Evolutionary conservation across 345 rosid genomes (phyloP).

Genomic region (Hibiscus mutabilis): DNA sequence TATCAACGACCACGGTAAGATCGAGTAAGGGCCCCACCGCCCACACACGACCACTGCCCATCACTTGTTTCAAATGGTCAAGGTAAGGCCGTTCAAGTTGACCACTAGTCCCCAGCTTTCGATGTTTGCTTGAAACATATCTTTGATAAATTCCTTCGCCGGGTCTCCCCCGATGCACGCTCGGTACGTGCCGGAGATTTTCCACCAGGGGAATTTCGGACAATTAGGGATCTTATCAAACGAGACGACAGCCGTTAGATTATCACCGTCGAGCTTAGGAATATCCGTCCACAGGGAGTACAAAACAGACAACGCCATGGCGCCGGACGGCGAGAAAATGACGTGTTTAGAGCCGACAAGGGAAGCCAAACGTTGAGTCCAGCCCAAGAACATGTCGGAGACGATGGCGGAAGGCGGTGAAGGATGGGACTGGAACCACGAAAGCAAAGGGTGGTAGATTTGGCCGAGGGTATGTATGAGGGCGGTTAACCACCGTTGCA

Average conservation of each 20-base stretch:
- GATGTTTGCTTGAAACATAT: slow-evolving; percentile 21
- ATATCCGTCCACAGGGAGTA: slow-evolving; percentile 33
- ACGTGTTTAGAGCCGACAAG: slow-evolving; percentile 29
- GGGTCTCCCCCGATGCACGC: slow-evolving; percentile 29
- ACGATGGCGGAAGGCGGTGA: slow-evolving; percentile 51
- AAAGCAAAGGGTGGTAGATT: slow-evolving; percentile 37
- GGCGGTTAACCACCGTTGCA: slow-evolving; percentile 9
- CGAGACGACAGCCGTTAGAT: slow-evolving; percentile 18
- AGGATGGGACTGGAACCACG: slow-evolving; percentile 42
- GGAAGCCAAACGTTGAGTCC: slow-evolving; percentile 41
- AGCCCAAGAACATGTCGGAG: slow-evolving; percentile 59
- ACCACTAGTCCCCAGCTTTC: slow-evolving; percentile 47
- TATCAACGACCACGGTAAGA: neutral
- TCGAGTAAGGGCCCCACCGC: slow-evolving; percentile 50
- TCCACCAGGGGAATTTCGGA: slow-evolving; percentile 39
- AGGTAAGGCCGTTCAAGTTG: slow-evolving; percentile 39
- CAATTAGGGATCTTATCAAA: slow-evolving; percentile 31
- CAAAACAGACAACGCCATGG: slow-evolving; percentile 34
- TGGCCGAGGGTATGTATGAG: slow-evolving; percentile 29
- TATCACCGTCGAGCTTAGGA: slow-evolving; percentile 21
- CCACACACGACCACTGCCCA: slow-evolving; percentile 37
- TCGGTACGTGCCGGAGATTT: slow-evolving; percentile 32
- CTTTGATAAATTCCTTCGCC: slow-evolving; percentile 26
- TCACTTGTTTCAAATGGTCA: slow-evolving; percentile 26
- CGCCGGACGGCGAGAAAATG: slow-evolving; percentile 60